A percentile compares a stretch with the other conserved stretches of the same genome.
These are phyloP conservation scores for Cyberlindnera euphorbiiphila DNA, from an alignment of 805 yeast genomes.

Conservation along the genomic window DNA sequence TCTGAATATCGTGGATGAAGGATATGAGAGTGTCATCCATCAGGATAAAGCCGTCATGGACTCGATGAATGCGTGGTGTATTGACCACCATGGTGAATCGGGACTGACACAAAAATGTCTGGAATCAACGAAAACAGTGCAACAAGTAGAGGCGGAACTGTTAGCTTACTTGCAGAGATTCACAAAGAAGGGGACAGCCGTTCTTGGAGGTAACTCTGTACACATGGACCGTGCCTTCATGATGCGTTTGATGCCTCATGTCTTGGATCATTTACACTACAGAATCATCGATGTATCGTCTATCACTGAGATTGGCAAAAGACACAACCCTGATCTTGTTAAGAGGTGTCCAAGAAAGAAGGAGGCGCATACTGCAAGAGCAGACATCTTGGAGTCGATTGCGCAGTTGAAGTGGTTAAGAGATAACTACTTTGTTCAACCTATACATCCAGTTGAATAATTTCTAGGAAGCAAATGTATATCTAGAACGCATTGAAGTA, in stretches of 20 bases:
- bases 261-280: slow-evolving; percentile 51
- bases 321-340: slow-evolving; percentile 70
- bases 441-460: no score
- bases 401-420: slow-evolving; percentile 75
- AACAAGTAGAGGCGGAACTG: slow-evolving; percentile 63
- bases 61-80: slow-evolving; percentile 86
- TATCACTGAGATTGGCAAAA: slow-evolving; percentile 70
- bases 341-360: slow-evolving; percentile 56
- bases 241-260: slow-evolving; percentile 76
- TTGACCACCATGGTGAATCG: slow-evolving; percentile 64
- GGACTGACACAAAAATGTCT: slow-evolving; percentile 78
- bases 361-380: slow-evolving; percentile 78
- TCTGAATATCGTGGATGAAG: slow-evolving; percentile 66
- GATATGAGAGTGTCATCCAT: slow-evolving; percentile 81
- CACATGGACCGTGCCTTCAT: slow-evolving; percentile 89
- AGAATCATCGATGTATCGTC: slow-evolving; percentile 89
- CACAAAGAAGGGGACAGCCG: slow-evolving; percentile 54
- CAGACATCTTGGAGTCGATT: slow-evolving; percentile 88
- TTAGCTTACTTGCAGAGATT: slow-evolving; percentile 54
- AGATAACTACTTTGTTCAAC: slow-evolving; percentile 51
- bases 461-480: no score
- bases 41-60: slow-evolving; percentile 59
- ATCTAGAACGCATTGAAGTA: slow-evolving; percentile 22
- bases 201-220: slow-evolving; percentile 87
- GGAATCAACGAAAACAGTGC: slow-evolving; percentile 47